Evolutionary conservation across 495 filamentous ascomycete genomes (phyloP).

Genomic region (Lasiosphaeria hispida): DNA sequence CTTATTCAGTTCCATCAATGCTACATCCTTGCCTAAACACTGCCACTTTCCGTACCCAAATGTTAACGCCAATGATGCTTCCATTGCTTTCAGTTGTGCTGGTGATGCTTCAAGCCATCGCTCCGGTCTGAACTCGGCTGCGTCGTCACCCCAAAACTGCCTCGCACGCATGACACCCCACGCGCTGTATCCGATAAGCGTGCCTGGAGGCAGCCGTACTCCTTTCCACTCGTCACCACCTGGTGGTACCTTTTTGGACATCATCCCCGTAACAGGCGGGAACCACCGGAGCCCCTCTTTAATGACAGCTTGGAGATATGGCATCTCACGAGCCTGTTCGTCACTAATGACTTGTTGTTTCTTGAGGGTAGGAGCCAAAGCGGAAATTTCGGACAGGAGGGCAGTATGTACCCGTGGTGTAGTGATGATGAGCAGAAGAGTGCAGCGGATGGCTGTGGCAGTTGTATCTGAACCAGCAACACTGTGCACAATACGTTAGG

Average conservation of each 20-base stretch:
- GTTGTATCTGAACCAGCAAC: conserved; percentile 84
- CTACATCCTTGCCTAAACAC: conserved; percentile 25
- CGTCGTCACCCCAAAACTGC: conserved; percentile 36
- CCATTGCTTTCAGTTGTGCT: conserved; percentile 33
- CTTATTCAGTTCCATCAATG: conserved; percentile 27
- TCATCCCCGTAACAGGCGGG: conserved; percentile 39
- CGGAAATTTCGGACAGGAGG: conserved; percentile 63
- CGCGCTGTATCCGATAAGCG: conserved; percentile 28
- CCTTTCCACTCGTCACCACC: conserved; percentile 50
- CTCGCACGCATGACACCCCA: conserved; percentile 27
- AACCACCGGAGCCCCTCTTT: conserved; percentile 73
- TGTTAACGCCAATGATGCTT: conserved; percentile 24
- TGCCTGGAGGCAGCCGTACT: conserved; percentile 48
- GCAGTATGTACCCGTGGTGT: conserved; percentile 67
- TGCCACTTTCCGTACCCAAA: conserved; percentile 31
- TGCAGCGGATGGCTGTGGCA: conserved; percentile 75
- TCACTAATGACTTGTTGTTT: conserved; percentile 35
- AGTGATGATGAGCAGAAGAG: conserved; percentile 66
- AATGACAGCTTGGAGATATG: conserved; percentile 74
- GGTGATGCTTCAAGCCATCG: conserved; percentile 45
- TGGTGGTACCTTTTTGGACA: conserved; percentile 40
- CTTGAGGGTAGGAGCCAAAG: conserved; percentile 59
- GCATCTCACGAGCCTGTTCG: conserved; percentile 48
- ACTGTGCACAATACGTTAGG: no score
- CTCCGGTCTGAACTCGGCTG: conserved; percentile 45